phyloP scores from a whole-genome alignment of 2,329 filamentous ascomycete species.

The Penicillium nordicum region DNA sequence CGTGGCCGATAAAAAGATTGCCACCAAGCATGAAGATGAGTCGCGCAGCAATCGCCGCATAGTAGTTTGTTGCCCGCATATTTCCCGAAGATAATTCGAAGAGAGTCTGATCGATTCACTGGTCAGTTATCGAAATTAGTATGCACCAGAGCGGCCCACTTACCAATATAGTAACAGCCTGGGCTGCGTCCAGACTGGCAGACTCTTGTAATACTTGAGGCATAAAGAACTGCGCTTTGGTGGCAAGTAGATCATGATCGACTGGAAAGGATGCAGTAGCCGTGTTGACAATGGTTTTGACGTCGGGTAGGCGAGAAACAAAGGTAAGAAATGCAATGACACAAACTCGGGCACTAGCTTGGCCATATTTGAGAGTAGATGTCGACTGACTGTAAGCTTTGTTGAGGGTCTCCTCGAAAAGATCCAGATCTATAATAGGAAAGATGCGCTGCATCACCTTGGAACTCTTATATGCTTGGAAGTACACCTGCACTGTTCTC shows the following conservation, averaged over 20 bases:
- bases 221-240: slow-evolving; percentile 44
- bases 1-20: slow-evolving; percentile 32
- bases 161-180: slow-evolving; percentile 51
- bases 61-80: slow-evolving; percentile 46
- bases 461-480: slow-evolving; percentile 29
- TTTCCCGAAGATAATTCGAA: slow-evolving; percentile 49
- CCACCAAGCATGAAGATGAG: slow-evolving; percentile 51
- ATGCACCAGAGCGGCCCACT: slow-evolving; percentile 15
- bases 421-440: slow-evolving; percentile 47
- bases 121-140: background rate
- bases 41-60: slow-evolving; percentile 47
- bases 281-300: background rate
- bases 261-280: slow-evolving; percentile 18
- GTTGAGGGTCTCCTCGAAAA: slow-evolving; percentile 48
- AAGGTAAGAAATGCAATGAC: slow-evolving; percentile 50
- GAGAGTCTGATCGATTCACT: slow-evolving; percentile 34
- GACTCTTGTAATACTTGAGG: slow-evolving; percentile 45
- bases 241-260: slow-evolving; percentile 43
- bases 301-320: slow-evolving; percentile 25
- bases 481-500: slow-evolving; percentile 29
- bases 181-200: slow-evolving; percentile 43
- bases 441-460: slow-evolving; percentile 47
- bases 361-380: slow-evolving; percentile 19
- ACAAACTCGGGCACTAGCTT: slow-evolving; percentile 44
- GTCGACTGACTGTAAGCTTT: slow-evolving; percentile 42